Evolutionary conservation across 2,329 filamentous ascomycete species (phyloP), one percentile per base, ranked within the genome.

Genomic region (Colletotrichum cordylinicola): DNA sequence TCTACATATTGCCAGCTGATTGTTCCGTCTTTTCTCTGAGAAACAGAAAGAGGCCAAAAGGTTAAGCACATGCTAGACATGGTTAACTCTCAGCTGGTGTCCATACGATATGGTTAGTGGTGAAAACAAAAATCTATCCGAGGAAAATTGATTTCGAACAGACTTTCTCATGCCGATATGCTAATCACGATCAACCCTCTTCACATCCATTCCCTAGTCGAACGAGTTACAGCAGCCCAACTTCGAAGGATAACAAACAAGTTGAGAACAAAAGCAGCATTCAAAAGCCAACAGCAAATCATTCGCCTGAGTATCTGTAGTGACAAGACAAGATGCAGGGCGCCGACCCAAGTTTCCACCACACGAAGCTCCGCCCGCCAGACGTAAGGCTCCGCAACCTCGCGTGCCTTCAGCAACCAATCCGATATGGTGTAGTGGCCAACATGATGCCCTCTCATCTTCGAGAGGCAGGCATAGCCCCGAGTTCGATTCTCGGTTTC

Each of bases 251-350:
- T 4, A 13, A 13, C 2, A n/a, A 48, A 13, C 10, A 48, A 10
- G 39, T 6, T 21, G 0, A 13, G 18, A 18, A 21, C n/a, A 9
- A 21, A 9, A 48, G 12, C 0, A 48, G 0, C 43, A 21, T 12
- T 0, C 10, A 4, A 7, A 1, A 21, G 6, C 2, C 43, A 48
- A 13, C 1, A 0, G n/a, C 12, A 48, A 0, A 4, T 1, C 3
- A 8, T 48, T 21, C 4, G n/a, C 10, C n/a, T 3, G n/a, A 52
- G n/a, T 13, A 0, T 52, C n/a, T 52, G 6, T 52, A 8, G n/a
- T 21, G 43, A 52, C 10, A 10, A 13, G n/a, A 13, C 43, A 21
- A 13, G 43, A 52, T 52, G n/a, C 43, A 52, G n/a, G 43, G 43
- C 43, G 43, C 43, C 43, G 43, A 52, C 43, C 43, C 43, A 52